Percentiles rank a stretch among this genome's conserved stretches.
Evolutionary conservation across 805 yeast species (phyloP).

Genomic region (Metschnikowia shivogae): DNA sequence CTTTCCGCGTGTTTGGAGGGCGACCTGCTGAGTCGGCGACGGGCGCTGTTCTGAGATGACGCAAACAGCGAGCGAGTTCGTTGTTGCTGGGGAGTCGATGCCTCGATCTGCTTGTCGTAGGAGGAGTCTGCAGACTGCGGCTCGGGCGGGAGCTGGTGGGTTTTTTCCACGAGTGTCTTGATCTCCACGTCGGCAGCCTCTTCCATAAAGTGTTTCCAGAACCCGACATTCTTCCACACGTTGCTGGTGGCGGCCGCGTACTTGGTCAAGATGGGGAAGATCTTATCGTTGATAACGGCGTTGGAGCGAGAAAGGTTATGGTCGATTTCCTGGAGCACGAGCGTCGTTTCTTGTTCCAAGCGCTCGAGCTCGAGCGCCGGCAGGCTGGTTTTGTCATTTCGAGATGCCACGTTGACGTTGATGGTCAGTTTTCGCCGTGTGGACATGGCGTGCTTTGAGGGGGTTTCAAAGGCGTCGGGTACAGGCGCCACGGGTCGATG

Average conservation of each 20-base stretch:
- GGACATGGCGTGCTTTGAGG: constrained; percentile 4
- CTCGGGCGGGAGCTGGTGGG: neutral
- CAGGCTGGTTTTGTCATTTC: constrained; percentile 10
- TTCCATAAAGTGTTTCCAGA: constrained; percentile 78
- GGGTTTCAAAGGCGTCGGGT: neutral
- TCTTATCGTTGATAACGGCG: constrained; percentile 58
- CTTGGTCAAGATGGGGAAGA: constrained; percentile 62
- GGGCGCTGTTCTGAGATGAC: constrained; percentile 4
- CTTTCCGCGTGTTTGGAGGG: constrained; percentile 1
- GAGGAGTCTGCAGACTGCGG: neutral
- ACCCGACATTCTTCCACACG: constrained; percentile 63
- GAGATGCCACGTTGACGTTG: constrained; percentile 7
- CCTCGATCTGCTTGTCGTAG: constrained; percentile 8
- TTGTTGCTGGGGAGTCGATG: constrained; percentile 10
- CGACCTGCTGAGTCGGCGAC: constrained; percentile 8
- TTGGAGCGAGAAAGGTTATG: constrained; percentile 66
- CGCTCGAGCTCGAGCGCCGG: constrained; percentile 46
- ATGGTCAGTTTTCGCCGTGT: constrained; percentile 16
- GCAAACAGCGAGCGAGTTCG: constrained; percentile 6
- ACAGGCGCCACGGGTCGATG: too few species aligned
- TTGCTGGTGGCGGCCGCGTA: constrained; percentile 56
- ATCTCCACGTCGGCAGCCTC: constrained; percentile 65
- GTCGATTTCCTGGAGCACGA: constrained; percentile 75
- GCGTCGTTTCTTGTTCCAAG: constrained; percentile 74
- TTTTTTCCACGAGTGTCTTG: constrained; percentile 44